phyloP scores from a whole-genome alignment of 805 yeast species.

The Isabelozyma heimii region DNA sequence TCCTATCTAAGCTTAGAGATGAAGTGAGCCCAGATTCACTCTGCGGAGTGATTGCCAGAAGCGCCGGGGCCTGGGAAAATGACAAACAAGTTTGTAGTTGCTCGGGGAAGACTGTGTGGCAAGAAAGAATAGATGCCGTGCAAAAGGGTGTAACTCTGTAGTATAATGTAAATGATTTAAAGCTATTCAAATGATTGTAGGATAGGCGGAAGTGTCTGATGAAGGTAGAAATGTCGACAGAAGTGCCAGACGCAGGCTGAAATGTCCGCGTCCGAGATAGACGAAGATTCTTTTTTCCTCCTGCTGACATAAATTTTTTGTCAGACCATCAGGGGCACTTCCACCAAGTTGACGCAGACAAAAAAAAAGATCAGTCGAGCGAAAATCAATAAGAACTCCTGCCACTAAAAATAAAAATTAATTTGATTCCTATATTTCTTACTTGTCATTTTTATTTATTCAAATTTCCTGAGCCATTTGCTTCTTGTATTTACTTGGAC shows the following conservation, averaged over 20 bases:
- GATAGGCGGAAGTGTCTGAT: background rate
- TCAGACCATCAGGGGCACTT: background rate
- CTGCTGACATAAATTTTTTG: too few species aligned
- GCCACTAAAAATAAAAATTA: too few species aligned
- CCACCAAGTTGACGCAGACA: background rate
- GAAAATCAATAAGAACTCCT: background rate
- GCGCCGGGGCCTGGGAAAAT: slow-evolving; percentile 98
- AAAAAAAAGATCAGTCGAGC: background rate
- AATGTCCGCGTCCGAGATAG: background rate
- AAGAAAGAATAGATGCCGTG: slow-evolving; percentile 80
- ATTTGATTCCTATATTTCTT: too few species aligned
- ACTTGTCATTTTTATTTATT: too few species aligned
- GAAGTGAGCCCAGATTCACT: slow-evolving; percentile 44
- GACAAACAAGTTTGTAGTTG: slow-evolving; percentile 91
- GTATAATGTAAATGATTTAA: background rate
- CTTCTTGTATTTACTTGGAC: too few species aligned
- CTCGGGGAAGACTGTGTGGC: slow-evolving; percentile 95
- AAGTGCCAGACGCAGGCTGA: too few species aligned
- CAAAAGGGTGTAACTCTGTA: slow-evolving; percentile 47
- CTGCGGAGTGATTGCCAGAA: slow-evolving; percentile 89
- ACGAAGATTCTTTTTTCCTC: too few species aligned
- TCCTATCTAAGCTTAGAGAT: slow-evolving; percentile 41
- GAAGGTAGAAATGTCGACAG: background rate
- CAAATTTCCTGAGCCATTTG: too few species aligned
- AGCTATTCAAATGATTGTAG: background rate